These are phyloP conservation scores for Daedalea quercina DNA, from an alignment of 768 basidiomycete species.

Conservation along the genomic window DNA sequence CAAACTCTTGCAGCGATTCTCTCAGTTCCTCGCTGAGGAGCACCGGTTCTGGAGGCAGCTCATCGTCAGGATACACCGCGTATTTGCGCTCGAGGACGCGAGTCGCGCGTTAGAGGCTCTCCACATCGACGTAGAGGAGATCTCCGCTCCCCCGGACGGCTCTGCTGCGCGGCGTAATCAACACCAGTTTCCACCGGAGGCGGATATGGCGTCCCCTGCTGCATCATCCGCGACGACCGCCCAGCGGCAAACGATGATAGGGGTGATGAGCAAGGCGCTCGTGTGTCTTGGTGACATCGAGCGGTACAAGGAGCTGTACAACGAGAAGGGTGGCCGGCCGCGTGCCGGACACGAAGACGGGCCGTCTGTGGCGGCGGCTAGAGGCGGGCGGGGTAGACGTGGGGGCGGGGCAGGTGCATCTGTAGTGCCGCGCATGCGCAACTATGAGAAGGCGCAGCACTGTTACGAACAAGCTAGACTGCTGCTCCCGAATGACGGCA, in stretches of 20 bases:
- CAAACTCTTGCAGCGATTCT: slow-evolving; percentile 82
- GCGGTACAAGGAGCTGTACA: slow-evolving; percentile 88
- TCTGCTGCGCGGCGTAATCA: slow-evolving; percentile 42
- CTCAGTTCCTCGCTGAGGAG: slow-evolving; percentile 84
- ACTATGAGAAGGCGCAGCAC: slow-evolving; percentile 67
- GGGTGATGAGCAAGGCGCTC: slow-evolving; percentile 78
- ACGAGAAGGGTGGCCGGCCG: slow-evolving; percentile 59
- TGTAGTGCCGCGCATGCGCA: slow-evolving; percentile 44
- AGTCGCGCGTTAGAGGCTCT: slow-evolving; percentile 50
- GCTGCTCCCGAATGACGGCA: slow-evolving; percentile 84
- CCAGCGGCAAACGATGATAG: slow-evolving; percentile 59
- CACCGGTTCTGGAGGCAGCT: slow-evolving; percentile 89
- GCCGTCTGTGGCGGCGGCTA: slow-evolving; percentile 20
- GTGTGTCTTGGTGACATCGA: slow-evolving; percentile 93
- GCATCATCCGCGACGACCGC: slow-evolving; percentile 22
- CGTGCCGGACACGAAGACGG: slow-evolving; percentile 65
- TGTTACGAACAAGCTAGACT: slow-evolving; percentile 84
- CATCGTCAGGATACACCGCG: slow-evolving; percentile 64
- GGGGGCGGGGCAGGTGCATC: slow-evolving; percentile 39
- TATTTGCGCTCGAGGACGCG: slow-evolving; percentile 66
- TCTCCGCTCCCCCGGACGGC: slow-evolving; percentile 19
- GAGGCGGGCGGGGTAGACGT: slow-evolving; percentile 39
- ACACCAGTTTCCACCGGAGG: slow-evolving; percentile 56
- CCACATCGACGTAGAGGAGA: slow-evolving; percentile 40
- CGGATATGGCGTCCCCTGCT: slow-evolving; percentile 22